Evolutionary conservation across 768 basidiomycete genomes (phyloP).

Genomic region (Auriculariales sp.): DNA sequence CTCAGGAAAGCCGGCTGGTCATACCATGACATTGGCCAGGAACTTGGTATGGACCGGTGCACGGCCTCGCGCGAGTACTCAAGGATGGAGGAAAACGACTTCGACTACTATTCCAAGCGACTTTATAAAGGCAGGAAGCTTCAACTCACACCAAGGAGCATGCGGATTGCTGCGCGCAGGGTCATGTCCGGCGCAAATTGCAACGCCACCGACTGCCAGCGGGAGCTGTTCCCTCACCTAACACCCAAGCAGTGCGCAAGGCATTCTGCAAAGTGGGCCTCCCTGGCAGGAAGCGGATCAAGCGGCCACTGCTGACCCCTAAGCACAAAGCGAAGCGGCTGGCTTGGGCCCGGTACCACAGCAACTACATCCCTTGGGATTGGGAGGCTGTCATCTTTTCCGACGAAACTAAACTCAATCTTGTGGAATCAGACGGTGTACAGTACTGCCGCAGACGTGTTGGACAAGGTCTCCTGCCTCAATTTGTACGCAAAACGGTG

Average conservation of each 20-base stretch:
- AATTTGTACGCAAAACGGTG: constrained; percentile 14
- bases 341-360: constrained; percentile 12
- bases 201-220: constrained; percentile 1
- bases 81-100: too few species aligned
- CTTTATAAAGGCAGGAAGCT: too few species aligned
- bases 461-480: constrained; percentile 13
- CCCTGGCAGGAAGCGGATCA: background rate
- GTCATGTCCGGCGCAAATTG: too few species aligned
- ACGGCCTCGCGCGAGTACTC: too few species aligned
- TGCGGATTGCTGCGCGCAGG: too few species aligned
- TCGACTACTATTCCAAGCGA: too few species aligned
- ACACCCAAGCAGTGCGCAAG: background rate
- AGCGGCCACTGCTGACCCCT: constrained; percentile 11
- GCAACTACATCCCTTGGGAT: constrained; percentile 15
- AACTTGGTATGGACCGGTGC: too few species aligned
- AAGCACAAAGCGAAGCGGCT: constrained; percentile 10
- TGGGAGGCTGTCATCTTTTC: constrained; percentile 18
- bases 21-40: too few species aligned
- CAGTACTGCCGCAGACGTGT: constrained; percentile 17
- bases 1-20: too few species aligned
- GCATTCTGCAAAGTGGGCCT: constrained; percentile 3
- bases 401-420: constrained; percentile 20
- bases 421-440: constrained; percentile 19
- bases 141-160: too few species aligned
- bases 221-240: constrained; percentile 4